Evolutionary conservation across 1,284 basidiomycete species (phyloP).

Genomic region (Leccinum pachyderme): DNA sequence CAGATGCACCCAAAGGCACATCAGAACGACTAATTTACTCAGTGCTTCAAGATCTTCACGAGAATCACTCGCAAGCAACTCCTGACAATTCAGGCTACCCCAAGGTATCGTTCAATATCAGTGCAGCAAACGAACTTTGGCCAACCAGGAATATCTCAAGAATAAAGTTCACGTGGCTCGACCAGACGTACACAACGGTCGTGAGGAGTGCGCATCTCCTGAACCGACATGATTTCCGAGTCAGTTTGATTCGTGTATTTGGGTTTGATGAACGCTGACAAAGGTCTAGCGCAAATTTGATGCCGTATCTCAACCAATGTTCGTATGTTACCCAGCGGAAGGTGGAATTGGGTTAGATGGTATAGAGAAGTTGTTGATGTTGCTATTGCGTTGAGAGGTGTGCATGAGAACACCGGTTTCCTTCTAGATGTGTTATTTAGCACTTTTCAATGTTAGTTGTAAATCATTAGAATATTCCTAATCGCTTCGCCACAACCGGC

Average conservation of each 20-base stretch:
- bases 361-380: constrained; percentile 37
- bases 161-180: constrained; percentile 40
- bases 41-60: constrained; percentile 37
- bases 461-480: not conserved
- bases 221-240: constrained; percentile 42
- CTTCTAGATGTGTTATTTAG: not conserved
- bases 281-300: constrained; percentile 41
- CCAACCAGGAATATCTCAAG: constrained; percentile 41
- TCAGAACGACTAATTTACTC: constrained; percentile 46
- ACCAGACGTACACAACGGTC: constrained; percentile 40
- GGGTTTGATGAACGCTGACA: not conserved
- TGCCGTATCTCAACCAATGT: constrained; percentile 39
- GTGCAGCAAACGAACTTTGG: constrained; percentile 37
- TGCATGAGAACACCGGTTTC: too few species aligned
- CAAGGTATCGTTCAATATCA: constrained; percentile 44
- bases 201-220: constrained; percentile 36
- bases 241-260: constrained; percentile 16
- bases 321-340: constrained; percentile 42
- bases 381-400: constrained; percentile 31
- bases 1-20: constrained; percentile 44
- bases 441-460: not conserved
- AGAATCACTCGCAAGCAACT: not conserved
- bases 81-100: constrained; percentile 9
- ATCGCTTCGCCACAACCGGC: constrained; percentile 26
- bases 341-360: constrained; percentile 44